Conservation (phyloP, 257 asterid species). For the Voacanga thouarsii region DNA sequence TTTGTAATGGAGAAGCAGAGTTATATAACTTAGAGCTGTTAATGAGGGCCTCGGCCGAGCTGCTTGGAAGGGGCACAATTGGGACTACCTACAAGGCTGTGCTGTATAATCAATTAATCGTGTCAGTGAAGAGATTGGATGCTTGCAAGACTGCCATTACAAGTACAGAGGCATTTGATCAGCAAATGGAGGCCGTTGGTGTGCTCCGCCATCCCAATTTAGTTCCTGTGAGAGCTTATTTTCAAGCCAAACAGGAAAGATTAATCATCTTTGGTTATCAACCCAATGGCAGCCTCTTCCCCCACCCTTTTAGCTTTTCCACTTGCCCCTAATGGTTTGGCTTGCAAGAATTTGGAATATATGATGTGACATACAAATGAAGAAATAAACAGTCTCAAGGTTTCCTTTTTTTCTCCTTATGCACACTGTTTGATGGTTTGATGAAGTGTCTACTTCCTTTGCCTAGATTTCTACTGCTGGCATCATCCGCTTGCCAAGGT, state of each 20-base stretch:
- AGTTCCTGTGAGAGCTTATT: conserved; percentile 86
- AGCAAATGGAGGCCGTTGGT: conserved; percentile 84
- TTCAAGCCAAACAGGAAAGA: conserved; percentile 90
- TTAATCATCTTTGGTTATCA: conserved; percentile 77
- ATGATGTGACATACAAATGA: background rate
- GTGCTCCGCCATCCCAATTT: conserved; percentile 88
- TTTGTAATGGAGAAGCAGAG: conserved; percentile 81
- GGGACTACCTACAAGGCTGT: conserved; percentile 97
- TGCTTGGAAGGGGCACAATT: conserved; percentile 91
- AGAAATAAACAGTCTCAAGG: background rate
- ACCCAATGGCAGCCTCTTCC: conserved; percentile 85
- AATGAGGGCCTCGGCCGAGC: conserved; percentile 97
- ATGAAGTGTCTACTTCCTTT: conserved; percentile 24
- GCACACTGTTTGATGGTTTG: conserved; percentile 20
- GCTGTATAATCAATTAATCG: conserved; percentile 61
- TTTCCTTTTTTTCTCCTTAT: background rate
- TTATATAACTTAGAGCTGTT: conserved; percentile 62
- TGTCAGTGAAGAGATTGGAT: conserved; percentile 82
- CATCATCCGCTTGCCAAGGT: conserved; percentile 78
- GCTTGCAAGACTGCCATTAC: conserved; percentile 71
- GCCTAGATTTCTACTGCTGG: conserved; percentile 85
- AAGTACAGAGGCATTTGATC: conserved; percentile 73
- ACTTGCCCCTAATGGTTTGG: background rate
- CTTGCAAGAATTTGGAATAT: background rate
- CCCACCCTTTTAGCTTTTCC: background rate